Conservation (phyloP, 176 grass and related monocot genomes). For the Avena atlantica region DNA sequence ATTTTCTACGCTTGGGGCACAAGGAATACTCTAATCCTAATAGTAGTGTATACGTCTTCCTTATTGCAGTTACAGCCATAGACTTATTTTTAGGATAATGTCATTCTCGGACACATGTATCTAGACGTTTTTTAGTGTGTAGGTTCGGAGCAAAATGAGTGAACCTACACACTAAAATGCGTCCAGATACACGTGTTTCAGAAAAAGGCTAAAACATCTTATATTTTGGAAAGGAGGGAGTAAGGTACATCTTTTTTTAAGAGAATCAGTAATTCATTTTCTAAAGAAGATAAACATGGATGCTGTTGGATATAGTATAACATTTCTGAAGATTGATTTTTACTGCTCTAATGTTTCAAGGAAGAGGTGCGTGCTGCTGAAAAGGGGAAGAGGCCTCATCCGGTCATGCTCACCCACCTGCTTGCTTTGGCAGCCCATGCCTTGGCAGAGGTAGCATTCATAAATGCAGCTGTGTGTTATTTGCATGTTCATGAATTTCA, state of each 20-base stretch:
- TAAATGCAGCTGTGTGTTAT: constrained; percentile 14
- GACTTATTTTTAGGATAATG: neutral
- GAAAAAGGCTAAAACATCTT: too few species aligned
- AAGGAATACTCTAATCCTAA: neutral
- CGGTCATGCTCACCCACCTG: constrained; percentile 76
- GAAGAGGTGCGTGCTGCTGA: constrained; percentile 39
- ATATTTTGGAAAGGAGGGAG: too few species aligned
- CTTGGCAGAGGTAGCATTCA: constrained; percentile 83
- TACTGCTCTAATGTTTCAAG: constrained; percentile 46
- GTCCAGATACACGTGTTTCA: too few species aligned
- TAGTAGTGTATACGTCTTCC: neutral
- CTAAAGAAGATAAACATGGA: neutral
- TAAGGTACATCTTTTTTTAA: neutral
- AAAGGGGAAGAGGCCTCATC: constrained; percentile 51
- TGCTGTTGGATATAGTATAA: constrained; percentile 9
- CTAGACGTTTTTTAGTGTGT: too few species aligned
- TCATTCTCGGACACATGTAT: neutral
- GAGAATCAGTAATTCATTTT: neutral
- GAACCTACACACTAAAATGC: too few species aligned
- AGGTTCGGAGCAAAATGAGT: too few species aligned
- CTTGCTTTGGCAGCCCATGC: constrained; percentile 83
- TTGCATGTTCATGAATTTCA: constrained; percentile 1
- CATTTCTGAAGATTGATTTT: neutral
- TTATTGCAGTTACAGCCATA: neutral
- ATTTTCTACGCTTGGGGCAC: neutral